Conservation (phyloP, 768 basidiomycete species). For the Lyophyllum atratum region DNA sequence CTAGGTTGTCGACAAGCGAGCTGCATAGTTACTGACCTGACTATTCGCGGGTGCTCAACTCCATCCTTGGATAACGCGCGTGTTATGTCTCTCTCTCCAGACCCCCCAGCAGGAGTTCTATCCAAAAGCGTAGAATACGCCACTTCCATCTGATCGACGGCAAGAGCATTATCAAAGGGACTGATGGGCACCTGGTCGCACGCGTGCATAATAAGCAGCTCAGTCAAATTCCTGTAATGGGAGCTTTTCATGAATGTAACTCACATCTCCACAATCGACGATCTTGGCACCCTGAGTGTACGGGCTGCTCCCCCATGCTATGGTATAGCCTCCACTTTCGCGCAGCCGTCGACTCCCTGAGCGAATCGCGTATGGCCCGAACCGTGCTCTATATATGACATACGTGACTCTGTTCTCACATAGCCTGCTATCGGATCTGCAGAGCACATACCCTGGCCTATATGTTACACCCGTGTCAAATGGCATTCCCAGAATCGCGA, state of each 20-base stretch:
- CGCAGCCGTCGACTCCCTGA: constrained; percentile 73
- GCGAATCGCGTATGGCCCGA: constrained; percentile 85
- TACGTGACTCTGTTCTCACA: background rate
- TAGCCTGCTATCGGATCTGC: background rate
- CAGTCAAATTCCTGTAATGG: background rate
- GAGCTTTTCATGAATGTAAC: constrained; percentile 7
- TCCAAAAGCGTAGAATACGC: constrained; percentile 77
- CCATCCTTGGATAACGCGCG: constrained; percentile 55
- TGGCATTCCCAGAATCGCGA: constrained; percentile 80
- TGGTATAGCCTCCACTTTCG: constrained; percentile 58
- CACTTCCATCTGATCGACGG: constrained; percentile 84
- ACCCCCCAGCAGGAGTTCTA: constrained; percentile 44
- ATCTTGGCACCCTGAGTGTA: constrained; percentile 58
- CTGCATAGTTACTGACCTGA: constrained; percentile 44
- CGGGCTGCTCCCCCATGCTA: constrained; percentile 74
- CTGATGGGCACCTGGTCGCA: constrained; percentile 63
- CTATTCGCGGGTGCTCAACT: constrained; percentile 69
- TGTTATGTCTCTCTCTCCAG: constrained; percentile 38
- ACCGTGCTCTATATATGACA: constrained; percentile 78
- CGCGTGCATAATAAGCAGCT: background rate
- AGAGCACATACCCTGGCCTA: constrained; percentile 46
- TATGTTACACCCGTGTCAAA: constrained; percentile 76
- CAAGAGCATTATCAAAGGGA: constrained; percentile 82
- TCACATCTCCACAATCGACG: constrained; percentile 85
- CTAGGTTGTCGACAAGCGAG: background rate